A percentile compares a stretch with the other conserved stretches of the same genome.
These are phyloP conservation scores for Candida glucosophila DNA, from an alignment of 1,139 yeast species.

Conservation along the genomic window DNA sequence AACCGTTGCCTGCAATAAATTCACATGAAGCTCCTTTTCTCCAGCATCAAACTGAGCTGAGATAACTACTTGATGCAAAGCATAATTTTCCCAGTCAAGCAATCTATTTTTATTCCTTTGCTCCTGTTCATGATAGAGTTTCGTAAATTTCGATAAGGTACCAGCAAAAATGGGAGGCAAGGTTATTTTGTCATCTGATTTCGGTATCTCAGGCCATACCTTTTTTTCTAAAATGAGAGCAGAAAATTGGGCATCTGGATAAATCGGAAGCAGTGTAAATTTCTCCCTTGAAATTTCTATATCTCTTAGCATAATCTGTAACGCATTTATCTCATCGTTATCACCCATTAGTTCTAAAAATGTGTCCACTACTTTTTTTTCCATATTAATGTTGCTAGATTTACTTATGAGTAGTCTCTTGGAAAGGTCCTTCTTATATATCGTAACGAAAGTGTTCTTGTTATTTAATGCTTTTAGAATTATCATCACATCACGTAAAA, in stretches of 20 bases:
- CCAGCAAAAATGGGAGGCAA: slow-evolving; percentile 10
- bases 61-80: slow-evolving; percentile 27
- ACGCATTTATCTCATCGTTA: slow-evolving; percentile 20
- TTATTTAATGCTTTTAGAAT: slow-evolving; percentile 28
- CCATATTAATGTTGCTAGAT: slow-evolving; percentile 14
- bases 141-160: slow-evolving; percentile 10
- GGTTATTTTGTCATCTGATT: slow-evolving; percentile 11
- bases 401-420: slow-evolving; percentile 24
- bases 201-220: slow-evolving; percentile 37
- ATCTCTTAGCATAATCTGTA: slow-evolving; percentile 29
- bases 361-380: slow-evolving; percentile 17
- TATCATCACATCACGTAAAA: slow-evolving; percentile 14
- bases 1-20: slow-evolving; percentile 31
- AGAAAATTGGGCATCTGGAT: slow-evolving; percentile 15
- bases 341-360: slow-evolving; percentile 24
- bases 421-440: slow-evolving; percentile 30
- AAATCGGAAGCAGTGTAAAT: slow-evolving; percentile 8
- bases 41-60: slow-evolving; percentile 21
- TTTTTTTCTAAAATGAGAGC: slow-evolving; percentile 27
- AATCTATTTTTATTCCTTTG: slow-evolving; percentile 14
- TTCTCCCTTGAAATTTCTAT: slow-evolving; percentile 13
- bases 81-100: slow-evolving; percentile 24
- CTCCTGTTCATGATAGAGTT: slow-evolving; percentile 10
- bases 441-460: slow-evolving; percentile 23
- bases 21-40: slow-evolving; percentile 25